Percentiles rank a stretch among this genome's conserved stretches.
Conservation (phyloP, 345 rosid genomes). For the Turritis glabra region DNA sequence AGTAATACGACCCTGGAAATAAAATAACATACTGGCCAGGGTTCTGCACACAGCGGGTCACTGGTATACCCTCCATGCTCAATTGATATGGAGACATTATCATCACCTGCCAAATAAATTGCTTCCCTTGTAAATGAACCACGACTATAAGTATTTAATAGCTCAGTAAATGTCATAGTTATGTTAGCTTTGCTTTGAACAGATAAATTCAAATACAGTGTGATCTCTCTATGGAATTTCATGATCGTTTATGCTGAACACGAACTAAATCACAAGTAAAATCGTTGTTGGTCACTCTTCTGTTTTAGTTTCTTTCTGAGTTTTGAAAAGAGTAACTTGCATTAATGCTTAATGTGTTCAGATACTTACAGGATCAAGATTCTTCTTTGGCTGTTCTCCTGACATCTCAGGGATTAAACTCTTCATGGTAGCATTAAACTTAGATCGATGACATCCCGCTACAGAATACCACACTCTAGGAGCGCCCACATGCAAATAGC, state of each 20-base stretch:
- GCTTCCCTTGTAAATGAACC: not conserved
- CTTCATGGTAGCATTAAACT: conserved; percentile 46
- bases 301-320: not conserved
- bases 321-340: conserved; percentile 12
- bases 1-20: conserved; percentile 63
- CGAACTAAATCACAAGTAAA: not conserved
- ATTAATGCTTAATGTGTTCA: conserved; percentile 4
- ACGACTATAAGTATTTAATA: not conserved
- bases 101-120: conserved; percentile 45
- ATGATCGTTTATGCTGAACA: conserved; percentile 5
- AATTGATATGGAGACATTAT: conserved; percentile 44
- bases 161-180: conserved; percentile 9
- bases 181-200: conserved; percentile 10
- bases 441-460: conserved; percentile 47
- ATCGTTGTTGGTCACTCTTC: conserved; percentile 12
- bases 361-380: conserved; percentile 48
- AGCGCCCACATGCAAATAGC: conserved; percentile 67
- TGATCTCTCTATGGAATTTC: not conserved
- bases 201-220: conserved; percentile 6
- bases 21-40: conserved; percentile 73
- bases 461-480: conserved; percentile 68
- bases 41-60: conserved; percentile 59
- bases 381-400: conserved; percentile 35
- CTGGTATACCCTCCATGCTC: conserved; percentile 62
- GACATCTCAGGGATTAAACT: conserved; percentile 39